phyloP scores from a whole-genome alignment of 2,329 filamentous ascomycete genomes.

The Trichoderma gracile region DNA sequence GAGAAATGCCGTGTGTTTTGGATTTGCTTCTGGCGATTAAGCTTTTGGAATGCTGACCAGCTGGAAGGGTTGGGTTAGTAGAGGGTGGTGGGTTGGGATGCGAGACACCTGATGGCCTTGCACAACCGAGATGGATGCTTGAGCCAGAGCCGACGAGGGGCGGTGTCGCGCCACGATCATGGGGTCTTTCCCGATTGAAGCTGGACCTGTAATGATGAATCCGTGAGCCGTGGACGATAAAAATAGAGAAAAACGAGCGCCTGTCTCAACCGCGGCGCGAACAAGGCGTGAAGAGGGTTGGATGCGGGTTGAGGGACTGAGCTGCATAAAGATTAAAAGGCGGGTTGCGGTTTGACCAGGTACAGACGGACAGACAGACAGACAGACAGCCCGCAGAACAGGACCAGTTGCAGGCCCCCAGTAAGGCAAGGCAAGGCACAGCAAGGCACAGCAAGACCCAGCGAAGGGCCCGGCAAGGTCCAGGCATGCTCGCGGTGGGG shows the following conservation, averaged over 20 bases:
- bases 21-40: neutral
- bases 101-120: conserved; percentile 6
- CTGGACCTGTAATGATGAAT: neutral
- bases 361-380: too few species aligned
- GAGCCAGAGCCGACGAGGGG: neutral
- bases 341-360: neutral
- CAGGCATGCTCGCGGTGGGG: conserved; percentile 13
- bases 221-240: neutral
- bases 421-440: too few species aligned
- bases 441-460: too few species aligned
- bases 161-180: conserved; percentile 13
- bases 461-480: too few species aligned
- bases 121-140: conserved; percentile 9
- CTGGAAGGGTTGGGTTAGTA: too few species aligned
- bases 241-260: neutral
- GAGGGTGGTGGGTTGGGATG: neutral
- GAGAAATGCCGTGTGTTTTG: conserved; percentile 13
- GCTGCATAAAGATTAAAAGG: conserved; percentile 23
- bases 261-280: neutral
- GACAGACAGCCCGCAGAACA: too few species aligned
- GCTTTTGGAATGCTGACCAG: conserved; percentile 22
- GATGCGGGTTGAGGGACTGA: neutral
- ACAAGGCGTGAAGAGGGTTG: neutral
- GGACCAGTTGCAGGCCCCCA: too few species aligned
- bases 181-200: neutral